Percentiles rank a stretch among this genome's conserved stretches.
These are phyloP conservation scores for Diversispora epigaea DNA, from an alignment of 192 early-diverging fungal genomes.

Conservation along the genomic window DNA sequence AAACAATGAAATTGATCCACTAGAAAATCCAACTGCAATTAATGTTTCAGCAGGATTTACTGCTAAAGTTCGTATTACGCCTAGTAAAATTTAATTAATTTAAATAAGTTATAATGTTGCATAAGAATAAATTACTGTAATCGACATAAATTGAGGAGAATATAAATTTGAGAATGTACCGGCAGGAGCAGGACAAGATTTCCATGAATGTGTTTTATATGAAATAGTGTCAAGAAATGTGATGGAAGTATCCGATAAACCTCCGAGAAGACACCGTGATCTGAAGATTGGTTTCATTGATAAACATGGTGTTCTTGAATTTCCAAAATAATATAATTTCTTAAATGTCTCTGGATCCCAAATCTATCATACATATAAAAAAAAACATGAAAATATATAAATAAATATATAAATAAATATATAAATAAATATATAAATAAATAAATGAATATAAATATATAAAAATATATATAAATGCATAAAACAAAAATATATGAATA, in stretches of 20 bases:
- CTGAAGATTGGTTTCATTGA: constrained; percentile 53
- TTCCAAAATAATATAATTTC: constrained; percentile 50
- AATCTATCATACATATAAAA: constrained; percentile 35
- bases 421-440: no score
- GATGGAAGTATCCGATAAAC: constrained; percentile 46
- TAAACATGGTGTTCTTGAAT: constrained; percentile 44
- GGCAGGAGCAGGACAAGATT: constrained; percentile 22
- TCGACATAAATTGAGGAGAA: no score
- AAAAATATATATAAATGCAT: no score
- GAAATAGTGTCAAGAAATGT: constrained; percentile 10
- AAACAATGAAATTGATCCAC: constrained; percentile 52
- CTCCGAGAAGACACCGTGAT: constrained; percentile 52
- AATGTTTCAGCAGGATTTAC: constrained; percentile 51
- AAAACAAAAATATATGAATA: background rate
- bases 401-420: no score
- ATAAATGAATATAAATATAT: no score
- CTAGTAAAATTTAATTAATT: constrained; percentile 16
- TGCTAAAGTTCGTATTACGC: constrained; percentile 42
- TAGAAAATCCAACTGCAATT: constrained; percentile 55
- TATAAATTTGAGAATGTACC: background rate
- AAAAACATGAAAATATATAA: no score
- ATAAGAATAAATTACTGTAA: background rate
- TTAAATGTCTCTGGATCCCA: constrained; percentile 60
- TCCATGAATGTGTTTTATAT: constrained; percentile 42
- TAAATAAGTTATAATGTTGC: background rate